Percentiles rank a stretch among this genome's conserved stretches.
Conservation (phyloP, 1,284 basidiomycete species). For the Rhodotorula sp. region DNA sequence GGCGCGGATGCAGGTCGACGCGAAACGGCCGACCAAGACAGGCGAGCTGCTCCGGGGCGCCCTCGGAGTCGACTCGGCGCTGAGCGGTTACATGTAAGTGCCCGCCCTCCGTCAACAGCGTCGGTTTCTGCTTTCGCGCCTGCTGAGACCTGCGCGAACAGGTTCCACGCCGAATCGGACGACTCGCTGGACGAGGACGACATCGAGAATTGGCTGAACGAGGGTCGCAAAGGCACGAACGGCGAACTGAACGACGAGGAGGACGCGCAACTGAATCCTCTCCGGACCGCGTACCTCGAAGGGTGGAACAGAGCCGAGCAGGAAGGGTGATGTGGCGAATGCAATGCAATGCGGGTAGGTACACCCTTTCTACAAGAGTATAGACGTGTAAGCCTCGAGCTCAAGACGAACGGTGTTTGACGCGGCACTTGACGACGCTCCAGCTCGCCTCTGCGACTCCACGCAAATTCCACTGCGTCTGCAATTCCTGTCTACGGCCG, state of each 20-base stretch:
- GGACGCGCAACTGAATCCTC: conserved; percentile 31
- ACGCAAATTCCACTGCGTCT: conserved; percentile 32
- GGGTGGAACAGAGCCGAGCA: conserved; percentile 21
- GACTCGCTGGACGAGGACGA: conserved; percentile 17
- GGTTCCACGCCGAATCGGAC: conserved; percentile 26
- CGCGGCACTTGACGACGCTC: conserved; percentile 20
- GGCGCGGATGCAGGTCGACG: conserved; percentile 16
- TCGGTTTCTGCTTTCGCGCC: no score
- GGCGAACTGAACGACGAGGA: conserved; percentile 34
- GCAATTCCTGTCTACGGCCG: conserved; percentile 24
- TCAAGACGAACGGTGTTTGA: neutral
- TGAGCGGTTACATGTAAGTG: conserved; percentile 29
- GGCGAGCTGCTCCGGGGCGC: conserved; percentile 21
- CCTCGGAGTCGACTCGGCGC: conserved; percentile 7
- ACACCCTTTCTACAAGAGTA: neutral
- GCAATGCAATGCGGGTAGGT: no score
- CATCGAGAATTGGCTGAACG: conserved; percentile 11
- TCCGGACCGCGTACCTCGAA: conserved; percentile 28
- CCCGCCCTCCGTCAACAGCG: neutral
- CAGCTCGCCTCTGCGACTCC: conserved; percentile 33
- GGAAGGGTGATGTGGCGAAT: conserved; percentile 5
- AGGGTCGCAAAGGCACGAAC: conserved; percentile 7
- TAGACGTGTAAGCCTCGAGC: neutral
- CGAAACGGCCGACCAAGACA: conserved; percentile 1
- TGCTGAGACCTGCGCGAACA: neutral